phyloP scores from a whole-genome alignment of 2,329 filamentous ascomycete species.

The Sarocladiaceae sp. region DNA sequence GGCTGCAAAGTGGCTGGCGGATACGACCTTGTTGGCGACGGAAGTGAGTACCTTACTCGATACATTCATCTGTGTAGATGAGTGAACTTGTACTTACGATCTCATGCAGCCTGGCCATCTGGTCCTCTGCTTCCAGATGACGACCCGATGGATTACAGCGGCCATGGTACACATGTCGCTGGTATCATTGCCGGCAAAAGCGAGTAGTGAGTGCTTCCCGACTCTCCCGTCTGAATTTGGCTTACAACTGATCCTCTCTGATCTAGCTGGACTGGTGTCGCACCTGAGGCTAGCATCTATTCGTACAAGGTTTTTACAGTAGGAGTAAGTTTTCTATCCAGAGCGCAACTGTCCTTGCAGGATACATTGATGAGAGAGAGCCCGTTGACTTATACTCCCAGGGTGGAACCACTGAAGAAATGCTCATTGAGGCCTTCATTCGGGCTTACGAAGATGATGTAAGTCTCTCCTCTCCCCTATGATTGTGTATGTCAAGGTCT shows the following conservation, averaged over 20 bases:
- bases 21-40: slow-evolving; percentile 20
- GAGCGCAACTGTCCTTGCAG: too few species aligned
- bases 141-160: slow-evolving; percentile 21
- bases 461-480: slow-evolving; percentile 11
- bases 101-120: not conserved
- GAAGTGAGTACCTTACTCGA: slow-evolving; percentile 7
- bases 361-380: slow-evolving; percentile 7
- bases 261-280: slow-evolving; percentile 23
- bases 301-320: slow-evolving; percentile 23
- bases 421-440: slow-evolving; percentile 30
- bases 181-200: slow-evolving; percentile 26
- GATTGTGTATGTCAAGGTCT: too few species aligned
- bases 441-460: slow-evolving; percentile 29
- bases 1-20: slow-evolving; percentile 21
- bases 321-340: too few species aligned
- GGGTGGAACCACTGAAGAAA: not conserved
- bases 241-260: too few species aligned
- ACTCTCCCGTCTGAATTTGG: not conserved
- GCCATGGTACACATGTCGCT: slow-evolving; percentile 26
- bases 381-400: not conserved
- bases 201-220: slow-evolving; percentile 2
- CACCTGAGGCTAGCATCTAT: slow-evolving; percentile 21
- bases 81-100: too few species aligned
- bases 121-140: slow-evolving; percentile 15
- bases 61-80: not conserved